Evolutionary conservation across 306 rosid genomes (phyloP).

Genomic region (Macrotyloma uniflorum): DNA sequence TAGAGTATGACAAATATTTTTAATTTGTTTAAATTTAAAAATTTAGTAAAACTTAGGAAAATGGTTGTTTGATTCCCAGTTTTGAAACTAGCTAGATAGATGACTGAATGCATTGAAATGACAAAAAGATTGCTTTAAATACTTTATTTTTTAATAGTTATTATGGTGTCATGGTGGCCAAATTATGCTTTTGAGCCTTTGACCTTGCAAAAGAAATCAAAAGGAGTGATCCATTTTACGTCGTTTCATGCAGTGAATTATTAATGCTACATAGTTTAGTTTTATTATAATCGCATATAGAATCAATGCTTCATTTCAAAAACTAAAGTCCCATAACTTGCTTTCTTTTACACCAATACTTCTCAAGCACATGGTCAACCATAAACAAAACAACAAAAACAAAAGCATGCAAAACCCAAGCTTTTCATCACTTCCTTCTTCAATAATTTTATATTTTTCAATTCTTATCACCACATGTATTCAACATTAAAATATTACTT

Average conservation of each 20-base stretch:
- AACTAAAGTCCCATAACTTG: slow-evolving; percentile 7
- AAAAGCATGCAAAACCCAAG: slow-evolving; percentile 4
- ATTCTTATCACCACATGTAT: too few relatives aligned
- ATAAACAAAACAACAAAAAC: slow-evolving; percentile 25
- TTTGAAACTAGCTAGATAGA: background rate
- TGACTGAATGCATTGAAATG: background rate
- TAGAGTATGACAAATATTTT: background rate
- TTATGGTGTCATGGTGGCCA: too few relatives aligned
- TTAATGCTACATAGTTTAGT: background rate
- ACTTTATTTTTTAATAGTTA: too few relatives aligned
- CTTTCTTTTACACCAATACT: slow-evolving; percentile 3
- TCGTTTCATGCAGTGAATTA: slow-evolving; percentile 12
- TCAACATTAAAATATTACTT: background rate
- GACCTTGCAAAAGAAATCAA: slow-evolving; percentile 28
- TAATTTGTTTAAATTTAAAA: background rate
- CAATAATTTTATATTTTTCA: background rate
- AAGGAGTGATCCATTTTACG: slow-evolving; percentile 20
- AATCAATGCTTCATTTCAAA: slow-evolving; percentile 22
- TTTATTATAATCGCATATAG: slow-evolving; percentile 8
- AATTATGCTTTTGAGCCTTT: slow-evolving; percentile 46
- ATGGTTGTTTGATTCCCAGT: background rate
- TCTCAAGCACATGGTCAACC: slow-evolving; percentile 29
- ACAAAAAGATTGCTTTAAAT: slow-evolving; percentile 6
- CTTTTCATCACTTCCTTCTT: slow-evolving; percentile 9
- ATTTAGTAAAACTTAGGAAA: background rate